These are phyloP conservation scores for Pelargonium fulgidum DNA, from an alignment of 441 rosid species.

Conservation along the genomic window DNA sequence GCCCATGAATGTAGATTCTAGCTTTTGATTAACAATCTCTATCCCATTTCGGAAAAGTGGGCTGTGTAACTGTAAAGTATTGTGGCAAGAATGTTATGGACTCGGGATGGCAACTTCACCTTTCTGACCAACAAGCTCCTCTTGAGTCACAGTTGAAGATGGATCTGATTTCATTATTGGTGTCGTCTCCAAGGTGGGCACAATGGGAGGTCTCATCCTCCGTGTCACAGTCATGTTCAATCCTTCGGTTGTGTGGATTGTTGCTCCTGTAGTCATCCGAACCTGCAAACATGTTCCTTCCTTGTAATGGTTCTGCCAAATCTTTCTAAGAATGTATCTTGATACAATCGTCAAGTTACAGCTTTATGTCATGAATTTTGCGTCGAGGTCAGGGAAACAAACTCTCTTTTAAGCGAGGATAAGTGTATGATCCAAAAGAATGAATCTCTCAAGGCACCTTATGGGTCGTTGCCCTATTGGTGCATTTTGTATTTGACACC, in stretches of 20 bases:
- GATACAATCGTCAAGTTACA: no score
- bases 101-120: conserved; percentile 47
- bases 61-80: background rate
- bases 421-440: no score
- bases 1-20: background rate
- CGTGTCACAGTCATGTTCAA: conserved; percentile 57
- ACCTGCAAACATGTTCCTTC: conserved; percentile 43
- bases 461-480: no score
- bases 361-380: no score
- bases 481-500: no score
- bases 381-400: no score
- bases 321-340: background rate
- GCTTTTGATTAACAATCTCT: background rate
- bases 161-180: conserved; percentile 32
- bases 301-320: background rate
- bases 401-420: no score
- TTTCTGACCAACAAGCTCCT: conserved; percentile 33
- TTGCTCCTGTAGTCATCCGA: conserved; percentile 96
- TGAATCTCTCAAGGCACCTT: no score
- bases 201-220: conserved; percentile 48
- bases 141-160: conserved; percentile 20
- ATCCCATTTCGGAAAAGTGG: background rate
- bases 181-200: conserved; percentile 35
- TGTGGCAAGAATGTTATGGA: background rate
- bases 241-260: conserved; percentile 93